phyloP scores from a whole-genome alignment of 2,329 filamentous ascomycete species.

The Venturia asperata region DNA sequence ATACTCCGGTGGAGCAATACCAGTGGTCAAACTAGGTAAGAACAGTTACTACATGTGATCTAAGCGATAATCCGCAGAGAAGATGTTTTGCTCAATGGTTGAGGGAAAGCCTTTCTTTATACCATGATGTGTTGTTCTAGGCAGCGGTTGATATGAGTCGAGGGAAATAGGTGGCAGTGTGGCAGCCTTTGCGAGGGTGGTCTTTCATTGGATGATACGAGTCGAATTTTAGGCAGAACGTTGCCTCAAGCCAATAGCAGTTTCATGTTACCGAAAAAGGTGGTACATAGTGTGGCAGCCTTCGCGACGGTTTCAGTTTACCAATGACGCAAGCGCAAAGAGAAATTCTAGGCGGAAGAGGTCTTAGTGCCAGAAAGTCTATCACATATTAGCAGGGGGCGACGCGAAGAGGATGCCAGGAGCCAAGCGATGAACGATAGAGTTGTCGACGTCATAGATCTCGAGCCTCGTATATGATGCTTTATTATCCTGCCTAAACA shows the following conservation, averaged over 20 bases:
- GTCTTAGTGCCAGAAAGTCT: neutral
- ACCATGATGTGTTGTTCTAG: neutral
- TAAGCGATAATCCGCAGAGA: conserved; percentile 3
- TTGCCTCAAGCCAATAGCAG: neutral
- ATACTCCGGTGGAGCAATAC: neutral
- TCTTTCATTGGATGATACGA: neutral
- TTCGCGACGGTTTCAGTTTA: no score
- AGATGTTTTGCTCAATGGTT: neutral
- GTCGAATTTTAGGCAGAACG: neutral
- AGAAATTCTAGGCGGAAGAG: no score
- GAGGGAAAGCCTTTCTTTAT: neutral
- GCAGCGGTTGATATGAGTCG: neutral
- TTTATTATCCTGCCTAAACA: neutral
- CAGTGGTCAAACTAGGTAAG: conserved; percentile 2
- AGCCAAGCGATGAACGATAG: neutral
- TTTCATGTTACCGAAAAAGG: neutral
- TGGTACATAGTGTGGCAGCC: neutral
- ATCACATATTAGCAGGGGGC: neutral
- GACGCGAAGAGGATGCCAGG: neutral
- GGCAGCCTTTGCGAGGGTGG: neutral
- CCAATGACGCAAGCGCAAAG: no score
- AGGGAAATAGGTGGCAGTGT: neutral
- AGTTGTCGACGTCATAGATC: conserved; percentile 12
- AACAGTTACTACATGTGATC: conserved; percentile 14
- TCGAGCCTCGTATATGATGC: neutral